phyloP scores from a whole-genome alignment of 208 protist species.

The Leishmania mexicana region DNA sequence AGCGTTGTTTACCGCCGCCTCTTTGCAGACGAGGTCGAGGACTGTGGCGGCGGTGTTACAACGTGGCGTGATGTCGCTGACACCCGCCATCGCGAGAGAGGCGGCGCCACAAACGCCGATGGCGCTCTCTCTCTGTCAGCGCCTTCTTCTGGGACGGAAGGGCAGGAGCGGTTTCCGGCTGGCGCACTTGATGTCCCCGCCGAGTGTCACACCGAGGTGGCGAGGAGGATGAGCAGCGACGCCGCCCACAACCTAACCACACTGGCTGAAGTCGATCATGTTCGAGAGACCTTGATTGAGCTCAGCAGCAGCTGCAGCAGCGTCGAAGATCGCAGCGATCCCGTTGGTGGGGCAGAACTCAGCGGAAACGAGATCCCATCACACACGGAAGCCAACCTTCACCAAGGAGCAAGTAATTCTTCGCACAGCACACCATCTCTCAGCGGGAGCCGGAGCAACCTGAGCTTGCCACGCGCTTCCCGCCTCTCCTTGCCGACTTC shows the following conservation, averaged over 20 bases:
- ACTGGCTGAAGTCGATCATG: not conserved
- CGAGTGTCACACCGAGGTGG: not conserved
- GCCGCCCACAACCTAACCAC: not conserved
- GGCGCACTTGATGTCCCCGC: not conserved
- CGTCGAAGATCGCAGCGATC: not conserved
- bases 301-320: slow-evolving; percentile 12
- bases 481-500: not conserved
- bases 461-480: not conserved
- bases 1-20: slow-evolving; percentile 4
- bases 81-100: not conserved
- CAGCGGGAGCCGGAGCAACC: too few species aligned
- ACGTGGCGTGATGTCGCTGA: not conserved
- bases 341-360: not conserved
- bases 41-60: not conserved
- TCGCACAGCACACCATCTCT: not conserved
- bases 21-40: slow-evolving; percentile 4
- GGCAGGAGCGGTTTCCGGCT: not conserved
- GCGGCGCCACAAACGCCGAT: not conserved
- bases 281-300: slow-evolving; percentile 25
- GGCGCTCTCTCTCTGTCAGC: not conserved
- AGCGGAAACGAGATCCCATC: not conserved
- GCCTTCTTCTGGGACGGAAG: not conserved
- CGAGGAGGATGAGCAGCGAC: not conserved
- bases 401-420: not conserved
- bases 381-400: not conserved